Conservation (phyloP, 1,284 basidiomycete genomes). For the Leccinum fallax region DNA sequence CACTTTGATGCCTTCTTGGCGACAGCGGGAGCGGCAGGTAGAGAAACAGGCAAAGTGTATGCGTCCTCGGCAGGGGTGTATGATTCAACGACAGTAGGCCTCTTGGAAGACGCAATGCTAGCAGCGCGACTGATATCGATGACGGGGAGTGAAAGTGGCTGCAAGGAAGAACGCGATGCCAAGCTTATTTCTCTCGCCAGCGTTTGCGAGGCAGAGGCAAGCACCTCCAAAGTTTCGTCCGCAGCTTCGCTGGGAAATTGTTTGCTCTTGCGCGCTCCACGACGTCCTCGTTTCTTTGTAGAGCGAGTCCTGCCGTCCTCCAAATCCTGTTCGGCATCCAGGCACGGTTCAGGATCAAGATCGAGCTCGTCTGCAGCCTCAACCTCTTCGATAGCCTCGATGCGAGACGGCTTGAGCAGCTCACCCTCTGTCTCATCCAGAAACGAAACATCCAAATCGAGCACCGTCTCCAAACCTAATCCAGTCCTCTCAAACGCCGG, state of each 20-base stretch:
- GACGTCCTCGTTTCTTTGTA: constrained; percentile 74
- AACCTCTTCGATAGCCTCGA: constrained; percentile 32
- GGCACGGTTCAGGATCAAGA: constrained; percentile 27
- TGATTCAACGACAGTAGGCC: constrained; percentile 15
- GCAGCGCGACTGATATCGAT: constrained; percentile 28
- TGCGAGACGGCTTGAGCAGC: constrained; percentile 20
- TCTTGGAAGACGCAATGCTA: constrained; percentile 29
- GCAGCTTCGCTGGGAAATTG: constrained; percentile 30
- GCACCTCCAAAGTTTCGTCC: constrained; percentile 63
- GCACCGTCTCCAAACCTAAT: constrained; percentile 30
- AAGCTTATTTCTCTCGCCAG: constrained; percentile 83
- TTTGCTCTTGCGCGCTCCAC: constrained; percentile 74
- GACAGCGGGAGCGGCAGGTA: constrained; percentile 12
- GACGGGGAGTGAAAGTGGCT: constrained; percentile 15
- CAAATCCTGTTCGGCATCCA: constrained; percentile 37
- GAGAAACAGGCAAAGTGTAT: constrained; percentile 7
- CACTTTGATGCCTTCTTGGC: constrained; percentile 78
- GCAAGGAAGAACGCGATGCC: constrained; percentile 40
- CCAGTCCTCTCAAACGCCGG: constrained; percentile 51
- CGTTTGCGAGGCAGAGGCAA: constrained; percentile 79
- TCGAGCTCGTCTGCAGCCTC: constrained; percentile 42
- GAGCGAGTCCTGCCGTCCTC: constrained; percentile 49
- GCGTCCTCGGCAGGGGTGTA: constrained; percentile 7
- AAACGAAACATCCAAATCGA: constrained; percentile 26
- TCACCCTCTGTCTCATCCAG: constrained; percentile 22